phyloP scores from a whole-genome alignment of 495 filamentous ascomycete genomes.

The Neurospora terricola region DNA sequence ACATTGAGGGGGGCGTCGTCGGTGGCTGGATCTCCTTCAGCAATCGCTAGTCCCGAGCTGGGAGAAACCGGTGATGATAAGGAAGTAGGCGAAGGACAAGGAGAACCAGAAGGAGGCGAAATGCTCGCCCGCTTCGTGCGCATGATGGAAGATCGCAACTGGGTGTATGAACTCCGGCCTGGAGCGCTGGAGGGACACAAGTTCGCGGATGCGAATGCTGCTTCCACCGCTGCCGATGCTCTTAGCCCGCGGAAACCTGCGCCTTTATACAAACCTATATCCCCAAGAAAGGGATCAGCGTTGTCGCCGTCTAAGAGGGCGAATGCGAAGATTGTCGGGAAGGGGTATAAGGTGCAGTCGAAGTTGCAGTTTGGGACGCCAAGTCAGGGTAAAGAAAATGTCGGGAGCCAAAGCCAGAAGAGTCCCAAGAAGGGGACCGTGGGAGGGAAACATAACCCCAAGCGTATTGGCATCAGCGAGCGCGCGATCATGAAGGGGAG shows the following conservation, averaged over 20 bases:
- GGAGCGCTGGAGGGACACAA: constrained; percentile 57
- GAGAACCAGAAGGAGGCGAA: constrained; percentile 28
- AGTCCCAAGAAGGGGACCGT: constrained; percentile 7
- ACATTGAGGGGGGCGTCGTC: constrained; percentile 47
- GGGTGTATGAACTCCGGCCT: constrained; percentile 62
- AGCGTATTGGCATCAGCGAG: constrained; percentile 18
- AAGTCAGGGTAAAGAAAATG: constrained; percentile 1
- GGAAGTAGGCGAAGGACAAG: constrained; percentile 23
- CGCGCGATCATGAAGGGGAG: constrained; percentile 29
- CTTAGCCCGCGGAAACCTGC: not conserved
- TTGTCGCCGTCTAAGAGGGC: not conserved
- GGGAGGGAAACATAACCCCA: not conserved
- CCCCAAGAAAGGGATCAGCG: not conserved
- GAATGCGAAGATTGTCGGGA: not conserved
- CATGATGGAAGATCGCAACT: constrained; percentile 61
- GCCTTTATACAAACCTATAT: not conserved
- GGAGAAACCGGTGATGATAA: not conserved
- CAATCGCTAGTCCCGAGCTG: constrained; percentile 11
- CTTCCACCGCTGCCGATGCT: constrained; percentile 5
- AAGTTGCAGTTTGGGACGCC: not conserved
- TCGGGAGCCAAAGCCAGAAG: not conserved
- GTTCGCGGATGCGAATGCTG: constrained; percentile 42
- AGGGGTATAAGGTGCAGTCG: not conserved
- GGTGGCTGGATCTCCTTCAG: not conserved
- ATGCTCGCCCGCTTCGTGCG: constrained; percentile 65